These are phyloP conservation scores for Fusarium continuum DNA, from an alignment of 2,329 filamentous ascomycete genomes.

Conservation along the genomic window DNA sequence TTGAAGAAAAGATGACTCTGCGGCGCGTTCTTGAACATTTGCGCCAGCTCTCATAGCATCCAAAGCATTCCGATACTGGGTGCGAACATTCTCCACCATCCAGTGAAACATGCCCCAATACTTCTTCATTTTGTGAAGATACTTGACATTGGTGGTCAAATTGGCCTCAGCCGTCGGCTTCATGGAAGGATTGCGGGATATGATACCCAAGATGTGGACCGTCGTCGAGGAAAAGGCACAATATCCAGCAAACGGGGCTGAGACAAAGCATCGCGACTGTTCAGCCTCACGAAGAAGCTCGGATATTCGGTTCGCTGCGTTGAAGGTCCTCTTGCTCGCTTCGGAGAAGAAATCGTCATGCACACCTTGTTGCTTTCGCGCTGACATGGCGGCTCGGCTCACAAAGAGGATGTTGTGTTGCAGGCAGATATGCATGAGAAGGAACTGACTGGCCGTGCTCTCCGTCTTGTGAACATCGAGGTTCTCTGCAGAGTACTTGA, in stretches of 20 bases:
- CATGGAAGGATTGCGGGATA: slow-evolving; percentile 81
- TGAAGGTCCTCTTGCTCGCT: slow-evolving; percentile 78
- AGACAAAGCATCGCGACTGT: slow-evolving; percentile 72
- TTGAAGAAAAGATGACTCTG: slow-evolving; percentile 78
- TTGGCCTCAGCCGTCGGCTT: slow-evolving; percentile 85
- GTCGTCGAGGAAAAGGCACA: slow-evolving; percentile 93
- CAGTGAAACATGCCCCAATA: slow-evolving; percentile 99
- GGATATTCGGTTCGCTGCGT: slow-evolving; percentile 88
- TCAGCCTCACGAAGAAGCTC: slow-evolving; percentile 82
- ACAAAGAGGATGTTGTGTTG: slow-evolving; percentile 92
- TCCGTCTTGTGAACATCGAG: slow-evolving; percentile 85
- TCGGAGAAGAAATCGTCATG: slow-evolving; percentile 81
- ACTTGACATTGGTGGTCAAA: slow-evolving; percentile 86
- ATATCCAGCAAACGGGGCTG: slow-evolving; percentile 93
- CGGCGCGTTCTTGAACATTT: slow-evolving; percentile 57
- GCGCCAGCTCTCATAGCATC: slow-evolving; percentile 79
- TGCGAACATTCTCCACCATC: slow-evolving; percentile 91
- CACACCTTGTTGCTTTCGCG: slow-evolving; percentile 74
- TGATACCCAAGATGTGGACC: slow-evolving; percentile 92
- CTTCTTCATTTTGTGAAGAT: slow-evolving; percentile 92
- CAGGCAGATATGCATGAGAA: slow-evolving; percentile 89
- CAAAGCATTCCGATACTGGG: slow-evolving; percentile 84
- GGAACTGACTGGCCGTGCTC: slow-evolving; percentile 87
- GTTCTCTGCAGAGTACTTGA: slow-evolving; percentile 84
- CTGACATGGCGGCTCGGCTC: slow-evolving; percentile 84